Base-by-base conservation (phyloP, 495 filamentous ascomycete genomes). In the Annulohypoxylon stygium region DNA sequence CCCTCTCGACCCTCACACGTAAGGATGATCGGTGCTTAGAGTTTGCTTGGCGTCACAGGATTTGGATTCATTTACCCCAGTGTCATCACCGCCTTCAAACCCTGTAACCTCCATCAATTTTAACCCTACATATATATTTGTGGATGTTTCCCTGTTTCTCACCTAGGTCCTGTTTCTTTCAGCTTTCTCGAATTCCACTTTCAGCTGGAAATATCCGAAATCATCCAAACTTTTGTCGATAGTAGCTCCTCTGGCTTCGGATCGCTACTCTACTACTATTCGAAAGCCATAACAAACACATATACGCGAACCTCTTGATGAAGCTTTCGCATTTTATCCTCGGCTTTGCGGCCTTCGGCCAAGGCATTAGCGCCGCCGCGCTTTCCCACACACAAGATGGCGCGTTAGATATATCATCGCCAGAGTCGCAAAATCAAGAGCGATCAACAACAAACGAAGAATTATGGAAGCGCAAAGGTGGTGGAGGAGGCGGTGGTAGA, bases 401-500 rank as follows among this genome's bases (percentile, higher is more conserved):
- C 64, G 75, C 70, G 14, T 18, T 79, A 59, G 78, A 75, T 20
- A 36, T 59, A 7, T 59, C 53, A 25, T 59, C 58, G 7, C 43
- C 75, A 20, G 65, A 80, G 16, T 69, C 70, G 37, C 68, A 76
- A 61, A 57, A 75, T 26, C 36, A 48, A 9, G 73, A 81, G 53
- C 71, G 71, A 4, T 60, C 59, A 23, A 20, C 74, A 33, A 63
- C 67, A 0, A 69, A 67, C 64, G 73, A 81, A 39, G 83, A 87
- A 1, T 75, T 89, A 70, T 86, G 83, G 82, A 90, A 89, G 82
- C 82, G 88, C 37, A 86, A 86, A 69, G 88, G 86, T 37, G 86
- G 86, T 51, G 86, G 86, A 11, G 84, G 86, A 23, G 78, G 83
- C 20, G 84, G 85, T 23, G 84, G 86, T 65, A 80, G 85, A 68